A percentile compares a stretch with the other conserved stretches of the same genome.
Evolutionary conservation across 345 rosid species (phyloP).

Genomic region (Lumnitzera racemosa): DNA sequence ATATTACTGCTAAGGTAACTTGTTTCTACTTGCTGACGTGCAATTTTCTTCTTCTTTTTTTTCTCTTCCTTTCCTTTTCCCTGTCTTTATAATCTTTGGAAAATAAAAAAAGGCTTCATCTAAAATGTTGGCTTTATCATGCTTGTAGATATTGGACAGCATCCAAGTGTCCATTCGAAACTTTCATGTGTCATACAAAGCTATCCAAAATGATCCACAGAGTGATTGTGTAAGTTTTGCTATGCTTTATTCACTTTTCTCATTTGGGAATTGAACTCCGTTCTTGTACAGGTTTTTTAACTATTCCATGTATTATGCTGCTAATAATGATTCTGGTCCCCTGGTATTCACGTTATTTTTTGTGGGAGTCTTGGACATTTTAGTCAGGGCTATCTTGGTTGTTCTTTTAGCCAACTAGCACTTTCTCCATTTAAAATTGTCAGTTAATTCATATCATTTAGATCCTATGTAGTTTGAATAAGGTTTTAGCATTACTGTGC

Average conservation of each 20-base stretch:
- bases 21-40: background rate
- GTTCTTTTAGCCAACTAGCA: no score
- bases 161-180: constrained; percentile 76
- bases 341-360: no score
- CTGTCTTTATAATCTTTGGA: background rate
- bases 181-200: constrained; percentile 55
- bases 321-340: no score
- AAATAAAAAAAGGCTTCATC: background rate
- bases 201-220: constrained; percentile 24
- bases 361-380: no score
- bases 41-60: no score
- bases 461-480: no score
- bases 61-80: no score
- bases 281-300: background rate
- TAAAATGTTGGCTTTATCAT: constrained; percentile 1
- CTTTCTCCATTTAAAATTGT: no score
- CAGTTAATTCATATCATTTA: no score
- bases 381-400: no score
- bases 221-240: constrained; percentile 45
- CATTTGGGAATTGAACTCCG: constrained; percentile 2
- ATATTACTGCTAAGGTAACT: constrained; percentile 76
- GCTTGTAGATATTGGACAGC: constrained; percentile 64
- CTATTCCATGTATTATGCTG: no score
- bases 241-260: constrained; percentile 25
- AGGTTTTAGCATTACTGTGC: no score